Evolutionary conservation across 2,329 filamentous ascomycete genomes (phyloP).

Genomic region (Verticillium nonalfalfae): DNA sequence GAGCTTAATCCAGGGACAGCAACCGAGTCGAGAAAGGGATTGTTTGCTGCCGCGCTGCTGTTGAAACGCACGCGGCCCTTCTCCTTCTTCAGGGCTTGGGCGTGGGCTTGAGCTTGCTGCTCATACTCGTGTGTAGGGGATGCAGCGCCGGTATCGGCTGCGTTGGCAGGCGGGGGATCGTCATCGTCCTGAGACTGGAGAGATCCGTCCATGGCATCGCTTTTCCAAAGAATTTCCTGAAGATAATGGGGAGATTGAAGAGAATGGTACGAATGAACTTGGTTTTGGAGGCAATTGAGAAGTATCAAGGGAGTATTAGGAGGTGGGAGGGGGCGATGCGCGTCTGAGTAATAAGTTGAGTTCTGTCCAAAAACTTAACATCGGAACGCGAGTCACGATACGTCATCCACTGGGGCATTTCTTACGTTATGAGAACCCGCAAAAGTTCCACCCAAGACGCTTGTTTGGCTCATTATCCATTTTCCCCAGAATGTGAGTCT

Average conservation of each 20-base stretch:
- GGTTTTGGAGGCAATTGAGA: background rate
- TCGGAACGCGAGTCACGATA: background rate
- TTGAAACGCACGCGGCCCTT: slow-evolving; percentile 43
- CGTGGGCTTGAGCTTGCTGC: slow-evolving; percentile 3
- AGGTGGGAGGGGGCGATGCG: background rate
- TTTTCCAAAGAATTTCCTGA: background rate
- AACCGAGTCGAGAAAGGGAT: slow-evolving; percentile 14
- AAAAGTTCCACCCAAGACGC: background rate
- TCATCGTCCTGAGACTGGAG: slow-evolving; percentile 9
- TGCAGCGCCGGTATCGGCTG: slow-evolving; percentile 4
- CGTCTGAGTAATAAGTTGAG: background rate
- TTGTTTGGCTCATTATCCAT: background rate
- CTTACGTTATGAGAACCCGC: background rate
- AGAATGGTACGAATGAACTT: background rate
- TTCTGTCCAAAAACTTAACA: background rate
- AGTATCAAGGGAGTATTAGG: no score
- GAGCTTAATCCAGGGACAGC: slow-evolving; percentile 7
- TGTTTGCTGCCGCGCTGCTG: slow-evolving; percentile 31
- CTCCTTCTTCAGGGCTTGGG: slow-evolving; percentile 27
- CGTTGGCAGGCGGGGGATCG: slow-evolving; percentile 6
- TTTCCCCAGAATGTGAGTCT: background rate
- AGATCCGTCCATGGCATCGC: slow-evolving; percentile 10
- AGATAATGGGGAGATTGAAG: background rate
- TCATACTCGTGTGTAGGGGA: background rate
- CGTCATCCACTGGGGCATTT: background rate